Base-by-base conservation (phyloP, 768 basidiomycete genomes). In the Suillus americanus region DNA sequence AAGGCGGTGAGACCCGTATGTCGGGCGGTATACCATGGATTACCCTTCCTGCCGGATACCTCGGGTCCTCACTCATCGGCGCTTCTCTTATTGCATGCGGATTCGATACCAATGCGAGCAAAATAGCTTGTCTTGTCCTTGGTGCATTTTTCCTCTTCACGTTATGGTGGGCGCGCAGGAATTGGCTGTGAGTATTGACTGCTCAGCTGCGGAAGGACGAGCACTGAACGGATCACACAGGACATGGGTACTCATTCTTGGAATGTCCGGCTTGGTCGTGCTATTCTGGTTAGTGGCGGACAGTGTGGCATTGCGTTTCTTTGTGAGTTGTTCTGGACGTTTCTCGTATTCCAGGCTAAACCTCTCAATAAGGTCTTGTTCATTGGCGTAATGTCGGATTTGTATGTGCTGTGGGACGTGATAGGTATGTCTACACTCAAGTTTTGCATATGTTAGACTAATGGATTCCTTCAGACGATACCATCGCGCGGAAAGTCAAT, bases 361-460 rank as follows among this genome's bases (percentile, higher is more conserved):
- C 6, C 0, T 30, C 9, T 43, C 18, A 7, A 37, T 51, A 35
- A 91, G 91, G 80, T 94, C 13, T 74, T 95, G 30, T 95, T 95
- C 73, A 86, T 95, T 40, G 93, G 93, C 20, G 86, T 87, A 66
- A 95, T 95, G 93, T 92, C 90, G 9, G 92, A 90, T 75, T 79
- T 95, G 79, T 95, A 95, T 69, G 89, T 87, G 60, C 81, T 94
- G 2, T 96, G 92, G 91, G 95, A 97, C 69, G 89, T 97, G 59
- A 82, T 94, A 40, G 91, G 92, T 88, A 62, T 64, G 83, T 75
- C 13, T 41, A 25, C 7, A 20, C 14, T 18, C 55, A 23, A 9
- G 60, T 38, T 6, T 25, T 25, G 18, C 56, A 20, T 20, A 37
- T 16, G 51, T 45, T 25, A 48, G n/a, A 28, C 13, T 37, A 38